Evolutionary conservation across 1,284 basidiomycete genomes (phyloP).

Genomic region (Malassezia brasiliensis): DNA sequence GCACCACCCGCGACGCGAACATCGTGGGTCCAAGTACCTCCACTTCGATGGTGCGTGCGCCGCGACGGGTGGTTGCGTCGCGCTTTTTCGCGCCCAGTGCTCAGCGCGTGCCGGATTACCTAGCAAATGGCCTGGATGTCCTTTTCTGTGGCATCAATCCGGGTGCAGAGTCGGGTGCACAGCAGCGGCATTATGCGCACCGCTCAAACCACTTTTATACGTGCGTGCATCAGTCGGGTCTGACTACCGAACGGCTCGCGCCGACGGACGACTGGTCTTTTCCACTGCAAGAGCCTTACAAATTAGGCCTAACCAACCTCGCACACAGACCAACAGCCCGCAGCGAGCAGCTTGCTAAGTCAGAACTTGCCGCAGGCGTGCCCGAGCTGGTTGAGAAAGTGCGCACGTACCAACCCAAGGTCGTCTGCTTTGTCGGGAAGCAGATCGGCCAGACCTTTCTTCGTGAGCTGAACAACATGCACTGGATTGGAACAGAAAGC

Average conservation of each 20-base stretch:
- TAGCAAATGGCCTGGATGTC: neutral
- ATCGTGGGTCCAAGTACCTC: constrained; percentile 3
- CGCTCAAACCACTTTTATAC: constrained; percentile 15
- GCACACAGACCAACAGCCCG: constrained; percentile 8
- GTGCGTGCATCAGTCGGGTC: constrained; percentile 6
- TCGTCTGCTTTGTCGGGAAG: constrained; percentile 17
- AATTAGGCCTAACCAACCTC: constrained; percentile 11
- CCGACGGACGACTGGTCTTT: constrained; percentile 5
- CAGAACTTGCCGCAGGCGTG: constrained; percentile 6
- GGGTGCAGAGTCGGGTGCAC: constrained; percentile 9
- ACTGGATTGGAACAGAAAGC: neutral
- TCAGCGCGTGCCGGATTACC: constrained; percentile 12
- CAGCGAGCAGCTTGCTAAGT: constrained; percentile 11
- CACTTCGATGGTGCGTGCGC: constrained; percentile 2
- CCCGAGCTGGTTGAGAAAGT: constrained; percentile 8
- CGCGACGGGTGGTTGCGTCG: constrained; percentile 7
- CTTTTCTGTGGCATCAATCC: constrained; percentile 18
- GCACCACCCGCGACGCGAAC: neutral
- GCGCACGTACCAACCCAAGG: neutral
- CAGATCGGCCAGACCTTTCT: constrained; percentile 9
- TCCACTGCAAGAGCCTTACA: neutral
- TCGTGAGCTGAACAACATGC: neutral
- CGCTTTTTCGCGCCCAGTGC: constrained; percentile 1
- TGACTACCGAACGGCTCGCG: neutral
- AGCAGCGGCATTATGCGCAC: constrained; percentile 16